Evolutionary conservation across 202 grass and related monocot species (phyloP).

Genomic region (Panicum virgatum): DNA sequence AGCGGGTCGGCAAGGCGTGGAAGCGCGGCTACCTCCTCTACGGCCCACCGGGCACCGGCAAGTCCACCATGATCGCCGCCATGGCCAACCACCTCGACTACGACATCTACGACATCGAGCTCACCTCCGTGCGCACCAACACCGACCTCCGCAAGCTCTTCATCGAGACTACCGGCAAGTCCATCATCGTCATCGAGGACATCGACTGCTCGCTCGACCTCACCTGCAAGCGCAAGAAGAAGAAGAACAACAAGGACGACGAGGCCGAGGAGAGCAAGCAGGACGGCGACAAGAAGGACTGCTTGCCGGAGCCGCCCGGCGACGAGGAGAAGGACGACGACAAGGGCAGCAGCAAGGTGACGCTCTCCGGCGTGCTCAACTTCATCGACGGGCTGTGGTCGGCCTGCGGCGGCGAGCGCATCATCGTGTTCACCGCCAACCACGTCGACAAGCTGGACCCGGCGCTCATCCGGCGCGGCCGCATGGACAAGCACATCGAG

Average conservation of each 20-base stretch:
- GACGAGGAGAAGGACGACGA: background rate
- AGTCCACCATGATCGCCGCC: conserved; percentile 61
- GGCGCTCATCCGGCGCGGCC: conserved; percentile 51
- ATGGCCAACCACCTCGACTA: conserved; percentile 56
- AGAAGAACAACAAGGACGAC: background rate
- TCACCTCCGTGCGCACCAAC: conserved; percentile 34
- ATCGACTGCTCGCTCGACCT: conserved; percentile 48
- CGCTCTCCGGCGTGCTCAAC: conserved; percentile 72
- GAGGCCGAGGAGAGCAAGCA: background rate
- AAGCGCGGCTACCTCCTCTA: conserved; percentile 59
- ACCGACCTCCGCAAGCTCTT: conserved; percentile 23
- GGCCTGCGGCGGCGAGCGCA: conserved; percentile 60
- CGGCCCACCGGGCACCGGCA: conserved; percentile 63
- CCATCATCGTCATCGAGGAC: conserved; percentile 37
- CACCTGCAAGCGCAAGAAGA: conserved; percentile 36
- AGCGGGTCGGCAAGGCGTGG: conserved; percentile 57
- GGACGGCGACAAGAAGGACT: background rate
- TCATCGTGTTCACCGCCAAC: conserved; percentile 79
- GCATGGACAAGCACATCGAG: conserved; percentile 85
- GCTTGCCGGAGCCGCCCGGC: no score
- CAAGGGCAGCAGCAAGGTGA: conserved; percentile 47
- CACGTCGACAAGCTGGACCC: conserved; percentile 68
- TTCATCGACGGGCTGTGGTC: conserved; percentile 85
- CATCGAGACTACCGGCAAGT: conserved; percentile 6
- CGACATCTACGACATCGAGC: conserved; percentile 59